Conservation (phyloP, 495 filamentous ascomycete genomes). For the Annulohypoxylon maeteangense region DNA sequence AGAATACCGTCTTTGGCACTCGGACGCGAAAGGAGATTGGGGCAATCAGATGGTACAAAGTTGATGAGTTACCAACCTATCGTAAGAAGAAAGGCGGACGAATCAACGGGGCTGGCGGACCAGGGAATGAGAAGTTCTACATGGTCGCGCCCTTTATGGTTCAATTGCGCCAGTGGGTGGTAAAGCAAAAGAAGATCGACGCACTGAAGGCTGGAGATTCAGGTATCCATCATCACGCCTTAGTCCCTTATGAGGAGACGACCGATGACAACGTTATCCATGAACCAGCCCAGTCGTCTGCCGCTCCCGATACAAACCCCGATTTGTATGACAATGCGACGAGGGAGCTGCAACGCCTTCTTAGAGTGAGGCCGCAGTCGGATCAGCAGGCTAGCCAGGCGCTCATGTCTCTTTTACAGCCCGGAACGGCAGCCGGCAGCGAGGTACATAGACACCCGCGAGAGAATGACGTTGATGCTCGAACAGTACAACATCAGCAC, state of each 20-base stretch:
- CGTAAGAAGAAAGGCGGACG: conserved; percentile 69
- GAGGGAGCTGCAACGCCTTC: conserved; percentile 68
- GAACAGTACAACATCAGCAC: conserved; percentile 18
- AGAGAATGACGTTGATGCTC: conserved; percentile 42
- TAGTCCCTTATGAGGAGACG: conserved; percentile 49
- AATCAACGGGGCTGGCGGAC: conserved; percentile 62
- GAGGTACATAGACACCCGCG: conserved; percentile 17
- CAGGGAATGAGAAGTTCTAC: conserved; percentile 88
- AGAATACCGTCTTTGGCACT: conserved; percentile 86
- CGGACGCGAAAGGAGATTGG: conserved; percentile 97
- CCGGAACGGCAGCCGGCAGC: conserved; percentile 44
- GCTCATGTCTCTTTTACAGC: conserved; percentile 67
- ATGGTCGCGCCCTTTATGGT: conserved; percentile 96
- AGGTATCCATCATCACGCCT: conserved; percentile 33
- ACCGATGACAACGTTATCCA: conserved; percentile 56
- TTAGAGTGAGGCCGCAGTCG: conserved; percentile 67
- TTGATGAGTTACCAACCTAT: conserved; percentile 86
- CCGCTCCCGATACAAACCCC: conserved; percentile 4
- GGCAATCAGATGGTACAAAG: conserved; percentile 90
- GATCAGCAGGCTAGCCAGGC: conserved; percentile 55
- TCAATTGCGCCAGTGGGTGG: conserved; percentile 89
- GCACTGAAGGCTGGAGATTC: conserved; percentile 47
- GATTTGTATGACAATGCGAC: conserved; percentile 65
- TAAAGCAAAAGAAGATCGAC: conserved; percentile 79
- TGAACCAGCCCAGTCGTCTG: conserved; percentile 15